Percentiles rank a stretch among this genome's conserved stretches.
Conservation (phyloP, 2,329 filamentous ascomycete species). For the Emergomyces orientalis region DNA sequence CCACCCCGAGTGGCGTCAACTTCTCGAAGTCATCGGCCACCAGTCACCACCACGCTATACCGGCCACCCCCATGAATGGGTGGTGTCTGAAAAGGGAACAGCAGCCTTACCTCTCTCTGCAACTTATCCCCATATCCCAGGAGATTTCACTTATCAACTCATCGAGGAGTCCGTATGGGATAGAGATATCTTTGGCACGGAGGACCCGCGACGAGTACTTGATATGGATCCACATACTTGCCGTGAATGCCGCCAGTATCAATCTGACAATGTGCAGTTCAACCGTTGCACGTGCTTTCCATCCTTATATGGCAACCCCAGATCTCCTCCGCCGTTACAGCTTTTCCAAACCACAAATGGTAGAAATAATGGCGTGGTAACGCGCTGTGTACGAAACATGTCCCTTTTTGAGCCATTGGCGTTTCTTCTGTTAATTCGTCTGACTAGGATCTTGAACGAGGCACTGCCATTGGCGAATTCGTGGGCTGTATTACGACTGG, state of each 20-base stretch:
- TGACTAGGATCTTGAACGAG: constrained; percentile 41
- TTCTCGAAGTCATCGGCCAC: constrained; percentile 26
- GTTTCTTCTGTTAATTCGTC: not conserved
- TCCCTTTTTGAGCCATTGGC: not conserved
- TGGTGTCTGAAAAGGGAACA: constrained; percentile 12
- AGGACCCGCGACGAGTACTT: constrained; percentile 41
- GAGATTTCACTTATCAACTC: constrained; percentile 20
- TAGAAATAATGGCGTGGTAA: constrained; percentile 45
- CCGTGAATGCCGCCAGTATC: constrained; percentile 38
- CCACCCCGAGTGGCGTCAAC: constrained; percentile 45
- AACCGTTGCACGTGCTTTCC: constrained; percentile 49
- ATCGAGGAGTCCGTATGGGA: constrained; percentile 43
- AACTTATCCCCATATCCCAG: constrained; percentile 18
- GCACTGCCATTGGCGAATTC: constrained; percentile 47
- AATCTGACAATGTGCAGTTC: constrained; percentile 41
- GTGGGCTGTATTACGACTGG: constrained; percentile 47
- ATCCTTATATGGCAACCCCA: constrained; percentile 41
- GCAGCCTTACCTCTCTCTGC: constrained; percentile 13
- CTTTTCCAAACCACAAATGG: constrained; percentile 45
- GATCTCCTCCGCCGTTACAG: constrained; percentile 40
- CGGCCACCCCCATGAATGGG: constrained; percentile 23
- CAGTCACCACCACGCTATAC: constrained; percentile 13
- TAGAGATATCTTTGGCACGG: constrained; percentile 39
- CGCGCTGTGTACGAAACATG: constrained; percentile 18
- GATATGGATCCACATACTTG: constrained; percentile 32